Evolutionary conservation across 139 green algal species (phyloP).

Genomic region (Micractinium sp.): DNA sequence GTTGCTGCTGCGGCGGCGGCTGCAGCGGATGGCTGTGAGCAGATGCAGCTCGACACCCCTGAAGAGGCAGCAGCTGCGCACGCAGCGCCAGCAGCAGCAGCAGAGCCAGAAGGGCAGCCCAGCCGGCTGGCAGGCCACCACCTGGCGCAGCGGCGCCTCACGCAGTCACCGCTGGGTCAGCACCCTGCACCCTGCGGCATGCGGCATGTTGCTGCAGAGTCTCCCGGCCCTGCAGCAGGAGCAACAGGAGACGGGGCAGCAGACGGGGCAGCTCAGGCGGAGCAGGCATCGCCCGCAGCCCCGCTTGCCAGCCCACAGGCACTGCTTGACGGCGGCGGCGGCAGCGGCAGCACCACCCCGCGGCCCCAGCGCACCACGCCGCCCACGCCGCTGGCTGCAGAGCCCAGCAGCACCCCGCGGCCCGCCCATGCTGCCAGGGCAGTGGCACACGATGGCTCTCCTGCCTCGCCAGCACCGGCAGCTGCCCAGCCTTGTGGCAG

Average conservation of each 20-base stretch:
- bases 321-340: neutral
- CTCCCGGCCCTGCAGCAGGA: neutral
- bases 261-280: neutral
- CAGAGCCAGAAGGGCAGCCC: neutral
- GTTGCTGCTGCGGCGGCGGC: neutral
- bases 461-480: neutral
- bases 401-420: neutral
- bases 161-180: neutral
- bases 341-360: neutral
- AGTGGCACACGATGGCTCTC: neutral
- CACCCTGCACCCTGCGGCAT: neutral
- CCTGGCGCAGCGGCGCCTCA: conserved; percentile 1
- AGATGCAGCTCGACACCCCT: neutral
- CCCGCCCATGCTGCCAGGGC: too few species aligned
- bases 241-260: neutral
- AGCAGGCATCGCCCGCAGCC: neutral
- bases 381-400: neutral
- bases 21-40: neutral
- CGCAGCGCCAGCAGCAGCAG: neutral
- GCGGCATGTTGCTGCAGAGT: neutral
- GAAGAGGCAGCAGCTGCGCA: neutral
- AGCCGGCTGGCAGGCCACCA: neutral
- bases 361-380: neutral
- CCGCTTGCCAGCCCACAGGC: neutral
- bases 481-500: neutral